These are phyloP conservation scores for Cryptosporidium sp. DNA, from an alignment of 169 alveolate species.

Conservation along the genomic window DNA sequence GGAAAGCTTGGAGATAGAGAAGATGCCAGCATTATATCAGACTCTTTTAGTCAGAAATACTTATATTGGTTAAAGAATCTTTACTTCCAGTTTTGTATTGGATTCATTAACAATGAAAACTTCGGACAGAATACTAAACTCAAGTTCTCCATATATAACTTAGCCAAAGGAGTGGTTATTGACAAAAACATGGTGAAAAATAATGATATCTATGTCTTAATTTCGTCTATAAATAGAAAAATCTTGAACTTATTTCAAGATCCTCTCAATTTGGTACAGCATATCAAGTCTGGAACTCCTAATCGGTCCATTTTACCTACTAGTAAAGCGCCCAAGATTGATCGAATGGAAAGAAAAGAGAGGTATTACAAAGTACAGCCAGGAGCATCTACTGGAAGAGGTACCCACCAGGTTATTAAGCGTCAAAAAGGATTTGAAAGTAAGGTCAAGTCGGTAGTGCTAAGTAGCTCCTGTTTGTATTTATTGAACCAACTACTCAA, in stretches of 20 bases:
- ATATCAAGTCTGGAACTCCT: background rate
- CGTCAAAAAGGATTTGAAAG: slow-evolving; percentile 51
- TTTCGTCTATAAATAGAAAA: background rate
- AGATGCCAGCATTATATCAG: slow-evolving; percentile 46
- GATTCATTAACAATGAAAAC: slow-evolving; percentile 26
- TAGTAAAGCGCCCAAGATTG: background rate
- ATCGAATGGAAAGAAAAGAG: slow-evolving; percentile 12
- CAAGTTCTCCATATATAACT: slow-evolving; percentile 25
- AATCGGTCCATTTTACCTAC: background rate
- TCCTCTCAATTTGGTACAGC: background rate
- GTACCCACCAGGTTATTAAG: slow-evolving; percentile 61
- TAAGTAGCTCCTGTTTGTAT: slow-evolving; percentile 35
- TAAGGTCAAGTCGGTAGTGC: slow-evolving; percentile 17
- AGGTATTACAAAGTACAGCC: slow-evolving; percentile 37
- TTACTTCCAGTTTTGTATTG: slow-evolving; percentile 49
- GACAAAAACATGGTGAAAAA: slow-evolving; percentile 31
- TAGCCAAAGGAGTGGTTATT: slow-evolving; percentile 18
- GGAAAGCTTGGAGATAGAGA: slow-evolving; percentile 51
- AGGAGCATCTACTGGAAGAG: slow-evolving; percentile 72
- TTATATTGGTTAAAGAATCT: slow-evolving; percentile 44
- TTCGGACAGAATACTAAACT: slow-evolving; percentile 22
- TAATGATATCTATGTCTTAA: background rate
- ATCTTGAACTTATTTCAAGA: slow-evolving; percentile 38
- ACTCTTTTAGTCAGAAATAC: slow-evolving; percentile 59
- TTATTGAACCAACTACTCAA: slow-evolving; percentile 41